Evolutionary conservation across 2,329 filamentous ascomycete genomes (phyloP).

Genomic region (Corniculantispora saksenae): DNA sequence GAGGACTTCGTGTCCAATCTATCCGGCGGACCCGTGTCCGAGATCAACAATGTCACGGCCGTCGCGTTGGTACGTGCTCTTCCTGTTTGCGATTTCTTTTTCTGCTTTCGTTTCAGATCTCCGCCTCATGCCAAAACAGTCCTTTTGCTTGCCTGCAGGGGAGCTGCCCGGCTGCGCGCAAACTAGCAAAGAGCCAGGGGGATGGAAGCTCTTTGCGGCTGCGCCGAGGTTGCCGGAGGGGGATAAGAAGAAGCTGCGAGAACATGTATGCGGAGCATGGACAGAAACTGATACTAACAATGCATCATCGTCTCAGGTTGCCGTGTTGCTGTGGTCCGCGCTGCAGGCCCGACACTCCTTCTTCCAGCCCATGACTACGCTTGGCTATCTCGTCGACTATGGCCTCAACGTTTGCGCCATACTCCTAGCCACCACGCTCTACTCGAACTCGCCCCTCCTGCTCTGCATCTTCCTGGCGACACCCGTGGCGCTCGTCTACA

Average conservation of each 20-base stretch:
- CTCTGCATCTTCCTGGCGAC: slow-evolving; percentile 73
- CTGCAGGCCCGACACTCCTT: slow-evolving; percentile 82
- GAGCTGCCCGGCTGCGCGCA: not conserved
- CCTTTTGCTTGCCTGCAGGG: not conserved
- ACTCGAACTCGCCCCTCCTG: slow-evolving; percentile 72
- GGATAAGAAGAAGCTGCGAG: not conserved
- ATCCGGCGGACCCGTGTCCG: slow-evolving; percentile 76
- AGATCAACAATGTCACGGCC: slow-evolving; percentile 84
- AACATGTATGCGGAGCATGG: not conserved
- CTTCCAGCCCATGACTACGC: slow-evolving; percentile 72
- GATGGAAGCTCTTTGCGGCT: no score
- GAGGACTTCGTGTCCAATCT: slow-evolving; percentile 95
- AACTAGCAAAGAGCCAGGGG: not conserved
- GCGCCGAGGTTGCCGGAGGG: no score
- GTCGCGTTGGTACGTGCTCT: slow-evolving; percentile 71
- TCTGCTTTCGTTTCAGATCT: not conserved
- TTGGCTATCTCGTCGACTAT: slow-evolving; percentile 77
- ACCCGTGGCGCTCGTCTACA: slow-evolving; percentile 66
- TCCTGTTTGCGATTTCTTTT: slow-evolving; percentile 7
- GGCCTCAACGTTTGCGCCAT: slow-evolving; percentile 81
- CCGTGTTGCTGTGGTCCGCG: slow-evolving; percentile 83
- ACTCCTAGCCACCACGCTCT: slow-evolving; percentile 83
- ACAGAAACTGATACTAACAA: not conserved
- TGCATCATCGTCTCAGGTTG: slow-evolving; percentile 63
- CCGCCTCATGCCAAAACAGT: no score